Conservation (phyloP, 208 protist species). For the Giardia duodenalis region DNA sequence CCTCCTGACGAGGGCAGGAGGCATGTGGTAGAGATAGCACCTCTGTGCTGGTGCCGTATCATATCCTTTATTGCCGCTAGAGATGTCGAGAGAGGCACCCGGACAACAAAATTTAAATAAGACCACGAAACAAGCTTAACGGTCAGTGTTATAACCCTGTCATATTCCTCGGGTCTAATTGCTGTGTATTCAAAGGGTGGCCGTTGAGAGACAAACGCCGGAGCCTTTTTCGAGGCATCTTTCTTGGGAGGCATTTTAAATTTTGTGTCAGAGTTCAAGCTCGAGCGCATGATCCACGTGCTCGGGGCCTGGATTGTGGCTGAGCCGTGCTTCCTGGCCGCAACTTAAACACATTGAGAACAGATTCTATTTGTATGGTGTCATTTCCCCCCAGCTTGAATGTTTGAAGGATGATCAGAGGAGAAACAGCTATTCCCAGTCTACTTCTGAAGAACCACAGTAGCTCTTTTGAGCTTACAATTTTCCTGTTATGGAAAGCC, state of each 20-base stretch:
- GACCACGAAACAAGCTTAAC: slow-evolving; percentile 24
- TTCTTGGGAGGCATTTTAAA: background rate
- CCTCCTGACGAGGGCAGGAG: no score
- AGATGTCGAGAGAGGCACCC: background rate
- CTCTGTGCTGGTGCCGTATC: background rate
- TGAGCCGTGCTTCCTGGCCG: no score
- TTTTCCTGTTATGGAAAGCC: background rate
- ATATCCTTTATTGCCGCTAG: background rate
- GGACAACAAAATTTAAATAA: slow-evolving; percentile 24
- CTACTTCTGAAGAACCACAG: background rate
- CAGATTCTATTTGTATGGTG: no score
- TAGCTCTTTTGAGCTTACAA: background rate
- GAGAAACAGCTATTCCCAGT: background rate
- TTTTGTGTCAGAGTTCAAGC: no score
- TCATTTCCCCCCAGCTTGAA: background rate
- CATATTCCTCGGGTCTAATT: slow-evolving; percentile 12
- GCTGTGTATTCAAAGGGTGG: slow-evolving; percentile 19
- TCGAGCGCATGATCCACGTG: no score
- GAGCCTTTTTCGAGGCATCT: background rate
- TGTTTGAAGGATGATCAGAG: background rate
- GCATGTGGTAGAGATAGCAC: background rate
- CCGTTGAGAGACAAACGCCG: background rate
- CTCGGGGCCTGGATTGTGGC: no score
- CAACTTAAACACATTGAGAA: no score
- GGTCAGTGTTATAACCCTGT: background rate